Evolutionary conservation across 495 filamentous ascomycete species (phyloP).

Genomic region (Xylaria grammica): DNA sequence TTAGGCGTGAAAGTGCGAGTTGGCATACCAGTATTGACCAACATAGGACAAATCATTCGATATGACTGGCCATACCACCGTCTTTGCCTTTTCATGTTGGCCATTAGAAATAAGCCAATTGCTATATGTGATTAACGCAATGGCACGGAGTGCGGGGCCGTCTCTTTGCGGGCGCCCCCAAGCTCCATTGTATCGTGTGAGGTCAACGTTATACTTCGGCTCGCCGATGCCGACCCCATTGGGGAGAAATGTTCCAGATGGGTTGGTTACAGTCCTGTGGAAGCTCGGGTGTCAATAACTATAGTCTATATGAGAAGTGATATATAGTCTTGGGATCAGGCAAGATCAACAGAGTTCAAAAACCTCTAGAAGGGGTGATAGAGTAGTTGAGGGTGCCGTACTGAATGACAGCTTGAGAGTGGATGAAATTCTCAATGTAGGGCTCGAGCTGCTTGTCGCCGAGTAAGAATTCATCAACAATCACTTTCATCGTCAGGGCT

Average conservation of each 20-base stretch:
- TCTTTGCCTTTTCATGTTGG: conserved; percentile 34
- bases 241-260: conserved; percentile 44
- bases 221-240: conserved; percentile 61
- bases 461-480: conserved; percentile 58
- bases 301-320: not conserved
- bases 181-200: conserved; percentile 56
- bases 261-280: conserved; percentile 41
- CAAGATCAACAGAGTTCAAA: conserved; percentile 6
- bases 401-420: conserved; percentile 59
- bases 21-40: conserved; percentile 58
- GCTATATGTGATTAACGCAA: conserved; percentile 52
- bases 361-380: conserved; percentile 58
- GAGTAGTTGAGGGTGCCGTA: conserved; percentile 36
- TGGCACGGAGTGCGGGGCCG: conserved; percentile 59
- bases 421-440: conserved; percentile 60
- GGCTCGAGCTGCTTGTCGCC: conserved; percentile 24
- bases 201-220: conserved; percentile 64
- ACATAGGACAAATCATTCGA: conserved; percentile 60
- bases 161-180: conserved; percentile 71
- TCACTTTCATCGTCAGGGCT: conserved; percentile 58
- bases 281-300: not conserved
- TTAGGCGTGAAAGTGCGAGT: conserved; percentile 37
- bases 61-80: conserved; percentile 59
- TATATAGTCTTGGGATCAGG: too few species aligned
- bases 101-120: conserved; percentile 41